Evolutionary conservation across 2,329 filamentous ascomycete genomes (phyloP).

Genomic region (Cadophora sp.): DNA sequence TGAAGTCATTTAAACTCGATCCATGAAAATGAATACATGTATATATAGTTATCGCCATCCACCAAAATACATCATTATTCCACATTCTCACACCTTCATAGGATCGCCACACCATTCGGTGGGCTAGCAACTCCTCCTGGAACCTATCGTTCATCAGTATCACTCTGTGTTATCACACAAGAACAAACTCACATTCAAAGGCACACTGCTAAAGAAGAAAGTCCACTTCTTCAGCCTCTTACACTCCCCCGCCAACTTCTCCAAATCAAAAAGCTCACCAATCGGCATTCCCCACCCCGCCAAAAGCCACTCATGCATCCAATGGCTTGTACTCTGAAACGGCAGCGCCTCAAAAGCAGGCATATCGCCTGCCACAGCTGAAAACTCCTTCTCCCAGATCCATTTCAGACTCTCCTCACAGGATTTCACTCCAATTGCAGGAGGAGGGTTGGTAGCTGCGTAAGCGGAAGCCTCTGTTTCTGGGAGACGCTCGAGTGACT

Average conservation of each 20-base stretch:
- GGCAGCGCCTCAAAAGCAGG: constrained; percentile 53
- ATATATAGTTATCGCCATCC: too few relatives aligned
- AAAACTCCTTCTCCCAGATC: constrained; percentile 55
- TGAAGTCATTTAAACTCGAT: background rate
- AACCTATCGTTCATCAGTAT: constrained; percentile 22
- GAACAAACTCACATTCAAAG: constrained; percentile 55
- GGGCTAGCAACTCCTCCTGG: constrained; percentile 42
- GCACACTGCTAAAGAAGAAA: constrained; percentile 67
- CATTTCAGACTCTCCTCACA: constrained; percentile 46
- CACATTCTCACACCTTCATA: constrained; percentile 22
- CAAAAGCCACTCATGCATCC: constrained; percentile 50
- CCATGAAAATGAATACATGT: background rate
- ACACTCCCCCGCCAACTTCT: constrained; percentile 55
- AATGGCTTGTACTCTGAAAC: constrained; percentile 33
- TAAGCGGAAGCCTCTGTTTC: constrained; percentile 38
- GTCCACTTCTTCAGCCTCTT: constrained; percentile 59
- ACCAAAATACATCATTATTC: too few relatives aligned
- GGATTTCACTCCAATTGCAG: constrained; percentile 48
- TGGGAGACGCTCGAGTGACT: constrained; percentile 41
- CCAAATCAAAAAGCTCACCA: constrained; percentile 56
- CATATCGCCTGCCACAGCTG: constrained; percentile 52
- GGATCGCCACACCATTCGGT: constrained; percentile 41
- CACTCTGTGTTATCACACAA: background rate
- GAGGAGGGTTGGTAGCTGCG: constrained; percentile 27
- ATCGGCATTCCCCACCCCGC: constrained; percentile 59